A percentile compares a stretch with the other conserved stretches of the same genome.
Evolutionary conservation across 768 basidiomycete species (phyloP).

Genomic region (Tylopilus vinaceipallidus): DNA sequence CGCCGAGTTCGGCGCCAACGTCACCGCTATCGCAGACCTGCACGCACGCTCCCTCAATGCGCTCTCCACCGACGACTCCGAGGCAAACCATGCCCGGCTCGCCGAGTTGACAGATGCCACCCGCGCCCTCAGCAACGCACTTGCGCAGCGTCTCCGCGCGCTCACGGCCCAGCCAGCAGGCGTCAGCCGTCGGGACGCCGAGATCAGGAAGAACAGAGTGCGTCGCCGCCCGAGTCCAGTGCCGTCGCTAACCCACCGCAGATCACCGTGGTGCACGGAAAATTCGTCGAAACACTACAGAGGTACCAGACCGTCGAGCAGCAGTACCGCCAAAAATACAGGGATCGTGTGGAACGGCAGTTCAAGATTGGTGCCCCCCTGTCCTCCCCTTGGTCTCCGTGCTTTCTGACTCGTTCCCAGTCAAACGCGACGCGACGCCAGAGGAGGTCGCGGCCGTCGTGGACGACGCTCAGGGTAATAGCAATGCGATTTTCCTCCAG

Average conservation of each 20-base stretch:
- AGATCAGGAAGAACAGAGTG: conserved; percentile 42
- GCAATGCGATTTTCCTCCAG: conserved; percentile 73
- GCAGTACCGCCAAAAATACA: conserved; percentile 61
- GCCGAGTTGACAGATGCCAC: conserved; percentile 61
- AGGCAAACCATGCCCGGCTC: conserved; percentile 44
- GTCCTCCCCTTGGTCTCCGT: background rate
- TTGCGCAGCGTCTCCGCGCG: conserved; percentile 59
- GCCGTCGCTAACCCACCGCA: conserved; percentile 25
- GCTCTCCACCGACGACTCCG: conserved; percentile 44
- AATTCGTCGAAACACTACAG: conserved; percentile 75
- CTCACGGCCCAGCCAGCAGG: conserved; percentile 42
- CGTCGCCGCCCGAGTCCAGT: background rate
- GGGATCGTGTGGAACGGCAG: conserved; percentile 69
- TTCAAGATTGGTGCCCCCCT: conserved; percentile 62
- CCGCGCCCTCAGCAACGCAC: conserved; percentile 50
- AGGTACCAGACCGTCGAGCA: conserved; percentile 77
- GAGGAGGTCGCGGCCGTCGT: conserved; percentile 74
- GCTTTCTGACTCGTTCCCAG: conserved; percentile 35
- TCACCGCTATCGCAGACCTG: conserved; percentile 45
- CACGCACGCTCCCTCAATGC: conserved; percentile 50
- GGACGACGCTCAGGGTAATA: conserved; percentile 55
- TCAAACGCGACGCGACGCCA: conserved; percentile 83
- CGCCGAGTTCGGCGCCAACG: conserved; percentile 43
- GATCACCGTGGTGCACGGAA: conserved; percentile 59
- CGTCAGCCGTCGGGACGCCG: conserved; percentile 40